Evolutionary conservation across 495 filamentous ascomycete species (phyloP), one percentile per base, ranked within the genome.

Genomic region (Penicillium manginii): DNA sequence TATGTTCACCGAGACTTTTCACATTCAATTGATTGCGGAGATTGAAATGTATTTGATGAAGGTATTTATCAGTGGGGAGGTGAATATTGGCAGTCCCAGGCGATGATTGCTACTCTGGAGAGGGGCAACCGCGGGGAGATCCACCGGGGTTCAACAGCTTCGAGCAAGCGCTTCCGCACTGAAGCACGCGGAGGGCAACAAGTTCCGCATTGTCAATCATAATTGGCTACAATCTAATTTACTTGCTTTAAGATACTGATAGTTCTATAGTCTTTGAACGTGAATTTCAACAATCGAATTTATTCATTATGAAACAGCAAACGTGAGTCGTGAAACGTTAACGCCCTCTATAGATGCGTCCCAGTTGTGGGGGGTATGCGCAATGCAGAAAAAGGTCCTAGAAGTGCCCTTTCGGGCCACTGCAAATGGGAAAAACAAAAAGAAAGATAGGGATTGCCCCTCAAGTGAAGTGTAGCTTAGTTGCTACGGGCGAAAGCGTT

Each of bases 401-500:
- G 23, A 37, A n/a, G 12, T 17, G 11, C 45, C 43, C 32, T 23
- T 6, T 37, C 54, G 40, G 22, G 35, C 26, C 50, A 33, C 40
- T 7, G 47, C 21, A 55, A 54, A 21, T 18, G 52, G 21, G 59
- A 50, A 14, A 40, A 62, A 58, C 23, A 60, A 45, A 32, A 50
- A 21, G 40, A 26, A 43, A 35, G 54, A 39, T 48, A 39, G 50
- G 48, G 52, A 26, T 12, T 14, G 2, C 3, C 10, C 22, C 22
- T 47, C 5, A 1, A 26, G n/a, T 12, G 3, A 22, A 29, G 11
- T 12, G 19, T 4, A 47, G 21, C n/a, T 47, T 22, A 75, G 35
- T 69, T 68, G 50, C 55, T 48, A 17, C 68, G 49, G 67, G 55
- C 67, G 54, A 69, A 81, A 19, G 54, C 79, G 75, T 53, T 81